A percentile compares a stretch with the other conserved stretches of the same genome.
Conservation (phyloP, 331 rosid genomes). For the Quercus phellos region DNA sequence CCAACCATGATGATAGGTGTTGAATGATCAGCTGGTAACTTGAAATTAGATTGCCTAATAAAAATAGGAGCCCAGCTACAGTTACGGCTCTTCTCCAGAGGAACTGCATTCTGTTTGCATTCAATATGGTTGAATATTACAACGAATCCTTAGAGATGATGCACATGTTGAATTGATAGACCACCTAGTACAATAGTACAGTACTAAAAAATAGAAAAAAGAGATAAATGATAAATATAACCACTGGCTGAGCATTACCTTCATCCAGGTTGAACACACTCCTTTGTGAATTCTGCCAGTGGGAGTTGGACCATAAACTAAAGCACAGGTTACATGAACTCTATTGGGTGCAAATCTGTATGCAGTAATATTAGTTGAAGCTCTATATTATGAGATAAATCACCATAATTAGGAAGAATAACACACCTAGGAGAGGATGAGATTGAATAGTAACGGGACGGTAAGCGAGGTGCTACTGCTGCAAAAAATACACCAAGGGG, state of each 20-base stretch:
- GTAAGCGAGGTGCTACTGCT: constrained; percentile 72
- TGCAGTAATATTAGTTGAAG: constrained; percentile 12
- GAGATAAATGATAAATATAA: constrained; percentile 1
- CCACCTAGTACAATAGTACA: not conserved
- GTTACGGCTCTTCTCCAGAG: constrained; percentile 61
- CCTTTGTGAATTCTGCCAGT: constrained; percentile 99
- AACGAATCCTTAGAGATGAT: not conserved
- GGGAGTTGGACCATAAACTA: constrained; percentile 86
- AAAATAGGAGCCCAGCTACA: constrained; percentile 94
- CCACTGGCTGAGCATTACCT: constrained; percentile 49
- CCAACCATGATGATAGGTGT: constrained; percentile 91
- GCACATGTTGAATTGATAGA: not conserved
- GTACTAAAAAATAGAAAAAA: not conserved
- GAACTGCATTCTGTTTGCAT: constrained; percentile 60
- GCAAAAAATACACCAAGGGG: constrained; percentile 89
- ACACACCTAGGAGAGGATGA: constrained; percentile 84
- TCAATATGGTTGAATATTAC: constrained; percentile 24
- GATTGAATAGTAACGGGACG: constrained; percentile 84
- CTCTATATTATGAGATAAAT: not conserved
- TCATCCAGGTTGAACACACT: constrained; percentile 98
- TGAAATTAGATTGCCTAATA: constrained; percentile 90
- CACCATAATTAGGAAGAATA: constrained; percentile 13
- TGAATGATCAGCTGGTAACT: constrained; percentile 69
- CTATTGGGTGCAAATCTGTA: constrained; percentile 62
- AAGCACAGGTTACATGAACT: constrained; percentile 92